Evolutionary conservation across 2,329 filamentous ascomycete genomes (phyloP), one percentile per base, ranked within the genome.

Genomic region (Fusarium pseudocircinatum): DNA sequence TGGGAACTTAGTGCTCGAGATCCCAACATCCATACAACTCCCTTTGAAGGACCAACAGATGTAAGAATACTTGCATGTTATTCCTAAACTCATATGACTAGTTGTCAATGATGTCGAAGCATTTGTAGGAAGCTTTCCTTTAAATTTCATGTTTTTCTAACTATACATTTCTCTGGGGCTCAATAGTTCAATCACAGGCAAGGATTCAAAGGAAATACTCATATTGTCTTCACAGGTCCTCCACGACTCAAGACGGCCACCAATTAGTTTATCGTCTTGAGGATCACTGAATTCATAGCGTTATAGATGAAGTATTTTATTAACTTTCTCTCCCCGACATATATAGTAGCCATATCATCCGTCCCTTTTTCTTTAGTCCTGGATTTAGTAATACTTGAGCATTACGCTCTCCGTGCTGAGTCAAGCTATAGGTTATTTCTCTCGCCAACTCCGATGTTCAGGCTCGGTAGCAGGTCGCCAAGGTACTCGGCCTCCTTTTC

Each of bases 61-160:
- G 5, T 15, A 22, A 10, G 6, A 15, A 22, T 2, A 7, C 6
- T 22, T 15, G 1, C 20, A 11, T 11, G 13, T 7, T 7, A 22
- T 20, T 6, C 5, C 6, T 4, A 12, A n/a, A 3, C 20, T 30
- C 6, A 15, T 4, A 15, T 10, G 28, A 0, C 2, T 15, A 22
- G 9, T 4, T 44, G 6, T 9, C 4, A 18, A 44, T 20, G 26
- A 26, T 12, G 24, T 24, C 7, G 18, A 44, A 7, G 18, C 3
- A 26, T 26, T 4, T 20, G 11, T 24, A 26, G 11, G 8, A 3
- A 15, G 6, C 12, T 46, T 20, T 14, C 2, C 12, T 20, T 46
- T 6, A 26, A 22, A 4, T 5, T 15, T 2, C 2, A 15, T 22
- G 4, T 7, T 28, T 13, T 28, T 14, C 3, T 0, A 28, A 22